These are phyloP conservation scores for Russula sp. DNA, from an alignment of 768 basidiomycete genomes.

Conservation along the genomic window DNA sequence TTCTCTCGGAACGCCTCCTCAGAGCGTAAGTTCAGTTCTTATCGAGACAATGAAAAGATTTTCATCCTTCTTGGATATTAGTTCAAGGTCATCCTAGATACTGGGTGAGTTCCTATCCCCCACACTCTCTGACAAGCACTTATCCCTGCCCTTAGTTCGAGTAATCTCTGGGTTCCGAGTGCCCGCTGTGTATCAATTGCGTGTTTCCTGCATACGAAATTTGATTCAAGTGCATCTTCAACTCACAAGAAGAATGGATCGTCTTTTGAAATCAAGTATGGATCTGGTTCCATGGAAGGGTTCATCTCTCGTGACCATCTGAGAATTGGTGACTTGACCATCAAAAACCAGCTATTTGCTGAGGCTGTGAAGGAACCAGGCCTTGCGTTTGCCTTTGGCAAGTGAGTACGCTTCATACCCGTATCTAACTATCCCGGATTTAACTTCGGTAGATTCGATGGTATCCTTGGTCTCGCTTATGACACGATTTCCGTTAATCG, in stretches of 20 bases:
- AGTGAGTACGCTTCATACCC: slow-evolving; percentile 43
- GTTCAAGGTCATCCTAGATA: slow-evolving; percentile 96
- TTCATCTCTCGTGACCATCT: slow-evolving; percentile 83
- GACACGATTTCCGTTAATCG: slow-evolving; percentile 93
- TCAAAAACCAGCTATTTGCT: slow-evolving; percentile 80
- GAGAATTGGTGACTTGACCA: slow-evolving; percentile 71
- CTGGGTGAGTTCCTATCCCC: slow-evolving; percentile 45
- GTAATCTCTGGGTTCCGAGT: slow-evolving; percentile 94
- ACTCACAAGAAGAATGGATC: slow-evolving; percentile 88
- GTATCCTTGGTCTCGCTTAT: slow-evolving; percentile 89
- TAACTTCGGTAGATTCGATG: slow-evolving; percentile 65
- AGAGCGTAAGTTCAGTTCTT: slow-evolving; percentile 44
- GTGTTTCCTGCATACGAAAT: slow-evolving; percentile 92
- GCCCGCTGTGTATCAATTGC: slow-evolving; percentile 76
- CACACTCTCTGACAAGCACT: neutral
- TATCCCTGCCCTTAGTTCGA: slow-evolving; percentile 45
- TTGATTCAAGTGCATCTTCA: slow-evolving; percentile 70
- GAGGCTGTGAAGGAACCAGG: slow-evolving; percentile 96
- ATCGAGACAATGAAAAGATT: neutral
- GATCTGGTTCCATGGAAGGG: slow-evolving; percentile 94
- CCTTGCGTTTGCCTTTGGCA: slow-evolving; percentile 93
- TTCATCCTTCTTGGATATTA: slow-evolving; percentile 25
- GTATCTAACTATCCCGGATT: neutral
- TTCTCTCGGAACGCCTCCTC: slow-evolving; percentile 72
- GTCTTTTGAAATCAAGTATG: slow-evolving; percentile 86